phyloP scores from a whole-genome alignment of 2,329 filamentous ascomycete species.

The Penicillium sp. region DNA sequence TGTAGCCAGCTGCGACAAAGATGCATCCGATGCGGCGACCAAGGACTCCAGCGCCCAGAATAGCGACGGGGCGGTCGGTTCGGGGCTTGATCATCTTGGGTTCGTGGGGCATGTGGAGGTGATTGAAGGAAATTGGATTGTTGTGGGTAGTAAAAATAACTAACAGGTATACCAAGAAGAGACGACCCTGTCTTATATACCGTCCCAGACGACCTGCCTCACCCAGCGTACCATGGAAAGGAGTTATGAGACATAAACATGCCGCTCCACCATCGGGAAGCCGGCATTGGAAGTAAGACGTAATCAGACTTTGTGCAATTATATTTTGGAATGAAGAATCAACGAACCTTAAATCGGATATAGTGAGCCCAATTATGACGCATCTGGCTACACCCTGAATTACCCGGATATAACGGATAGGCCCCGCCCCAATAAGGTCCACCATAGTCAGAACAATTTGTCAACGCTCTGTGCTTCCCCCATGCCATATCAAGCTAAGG shows the following conservation, averaged over 20 bases:
- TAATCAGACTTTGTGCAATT: background rate
- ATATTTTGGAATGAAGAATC: background rate
- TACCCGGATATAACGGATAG: background rate
- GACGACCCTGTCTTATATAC: background rate
- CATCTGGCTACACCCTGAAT: background rate
- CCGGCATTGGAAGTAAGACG: background rate
- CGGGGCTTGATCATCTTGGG: background rate
- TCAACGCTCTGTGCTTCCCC: background rate
- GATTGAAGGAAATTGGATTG: background rate
- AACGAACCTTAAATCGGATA: background rate
- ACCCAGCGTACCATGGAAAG: background rate
- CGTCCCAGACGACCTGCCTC: background rate
- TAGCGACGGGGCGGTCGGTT: conserved; percentile 36
- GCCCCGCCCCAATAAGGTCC: background rate
- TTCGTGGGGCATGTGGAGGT: background rate
- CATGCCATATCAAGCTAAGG: background rate
- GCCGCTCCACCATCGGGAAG: background rate
- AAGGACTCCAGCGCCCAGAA: conserved; percentile 46
- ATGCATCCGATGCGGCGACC: conserved; percentile 43
- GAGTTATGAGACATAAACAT: background rate
- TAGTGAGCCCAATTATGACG: background rate
- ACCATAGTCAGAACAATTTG: background rate
- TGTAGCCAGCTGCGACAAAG: conserved; percentile 36
- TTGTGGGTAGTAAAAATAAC: background rate
- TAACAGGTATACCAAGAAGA: background rate